Evolutionary conservation across 2,329 filamentous ascomycete species (phyloP), one percentile per base, ranked within the genome.

Genomic region (Bipolaris victoriae): DNA sequence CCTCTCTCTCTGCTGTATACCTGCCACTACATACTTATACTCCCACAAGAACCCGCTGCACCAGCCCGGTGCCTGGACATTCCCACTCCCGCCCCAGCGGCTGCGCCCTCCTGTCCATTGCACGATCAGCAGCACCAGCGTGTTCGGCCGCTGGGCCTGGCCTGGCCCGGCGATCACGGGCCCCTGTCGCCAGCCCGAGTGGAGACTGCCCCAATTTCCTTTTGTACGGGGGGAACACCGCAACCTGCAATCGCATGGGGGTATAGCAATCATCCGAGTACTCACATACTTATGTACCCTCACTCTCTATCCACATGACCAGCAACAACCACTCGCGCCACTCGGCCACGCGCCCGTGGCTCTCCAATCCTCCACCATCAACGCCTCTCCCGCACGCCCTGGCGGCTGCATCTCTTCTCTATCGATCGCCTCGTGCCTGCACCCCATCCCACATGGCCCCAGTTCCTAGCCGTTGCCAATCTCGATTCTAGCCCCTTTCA

Each of bases 311-410:
- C 20, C 22, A 22, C 40, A 43, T 43, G 40, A n/a, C 15, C 39
- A 24, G 1, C 22, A 15, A 16, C 22, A 13, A 44, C 41, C 41
- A 24, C 26, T 9, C 20, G 7, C 1, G 7, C 16, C 39, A 20
- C 39, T 3, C n/a, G 39, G n/a, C 52, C 20, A 20, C 22, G 20
- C 53, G 26, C 35, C 24, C 35, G 31, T 51, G 43, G 47, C 58
- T 33, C 55, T 6, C 35, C n/a, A 36, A 16, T 1, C 6, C 35
- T 59, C 46, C 57, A 55, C 50, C 47, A 49, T 31, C 39, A 55
- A 58, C 61, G 62, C 62, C 62, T 52, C 62, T 63, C 46, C 61
- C 62, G 61, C 61, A 10, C 16, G 49, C 62, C 52, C 52, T 50
- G 39, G 35, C 35, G 35, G 20, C 37, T 31, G 29, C 29, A 13